A percentile compares a stretch with the other conserved stretches of the same genome.
Conservation (phyloP, 2,329 filamentous ascomycete genomes). For the Coniella lustricola region DNA sequence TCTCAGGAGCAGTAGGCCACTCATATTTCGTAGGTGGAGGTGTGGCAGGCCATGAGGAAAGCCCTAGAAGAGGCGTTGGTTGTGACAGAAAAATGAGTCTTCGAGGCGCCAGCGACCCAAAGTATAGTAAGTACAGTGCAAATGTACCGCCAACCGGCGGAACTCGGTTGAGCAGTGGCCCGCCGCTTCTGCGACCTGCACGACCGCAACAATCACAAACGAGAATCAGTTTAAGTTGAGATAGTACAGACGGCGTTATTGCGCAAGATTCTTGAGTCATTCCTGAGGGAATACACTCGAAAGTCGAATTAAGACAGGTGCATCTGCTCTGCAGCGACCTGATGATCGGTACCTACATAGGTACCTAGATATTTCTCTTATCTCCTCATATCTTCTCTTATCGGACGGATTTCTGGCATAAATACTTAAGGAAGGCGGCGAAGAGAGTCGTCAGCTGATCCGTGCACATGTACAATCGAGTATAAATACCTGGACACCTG, state of each 20-base stretch:
- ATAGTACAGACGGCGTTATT: no score
- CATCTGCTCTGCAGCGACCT: no score
- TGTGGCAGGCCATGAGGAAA: not conserved
- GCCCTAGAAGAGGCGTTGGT: not conserved
- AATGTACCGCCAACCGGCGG: not conserved
- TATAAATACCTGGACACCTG: not conserved
- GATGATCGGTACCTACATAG: no score
- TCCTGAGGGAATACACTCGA: no score
- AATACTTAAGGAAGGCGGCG: not conserved
- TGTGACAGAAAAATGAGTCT: not conserved
- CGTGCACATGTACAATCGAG: not conserved
- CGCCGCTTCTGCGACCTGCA: no score
- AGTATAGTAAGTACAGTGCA: not conserved
- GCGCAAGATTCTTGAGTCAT: no score
- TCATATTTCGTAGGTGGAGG: constrained; percentile 13
- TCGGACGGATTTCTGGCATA: not conserved
- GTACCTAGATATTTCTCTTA: no score
- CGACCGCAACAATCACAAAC: no score
- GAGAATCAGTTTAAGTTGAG: no score
- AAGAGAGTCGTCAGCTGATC: not conserved
- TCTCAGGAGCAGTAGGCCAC: constrained; percentile 16
- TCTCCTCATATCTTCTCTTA: no score
- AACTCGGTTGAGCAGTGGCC: not conserved
- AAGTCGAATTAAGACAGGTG: no score
- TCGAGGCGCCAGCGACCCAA: no score